Percentiles rank a stretch among this genome's conserved stretches.
Conservation (phyloP, 495 filamentous ascomycete genomes). For the Xylaria castorea region DNA sequence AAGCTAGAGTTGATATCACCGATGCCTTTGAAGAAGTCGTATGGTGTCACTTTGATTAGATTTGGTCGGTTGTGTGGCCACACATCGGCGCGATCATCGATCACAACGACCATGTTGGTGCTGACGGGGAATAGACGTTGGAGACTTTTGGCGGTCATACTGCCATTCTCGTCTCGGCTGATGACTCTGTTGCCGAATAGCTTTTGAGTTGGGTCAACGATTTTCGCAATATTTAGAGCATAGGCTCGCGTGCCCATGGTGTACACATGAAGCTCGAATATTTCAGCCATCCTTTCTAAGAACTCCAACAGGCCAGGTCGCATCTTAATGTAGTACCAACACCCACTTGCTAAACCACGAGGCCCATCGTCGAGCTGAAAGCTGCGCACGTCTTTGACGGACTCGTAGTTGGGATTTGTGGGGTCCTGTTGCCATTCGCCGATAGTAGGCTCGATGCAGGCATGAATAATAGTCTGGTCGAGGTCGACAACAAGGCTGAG, state of each 20-base stretch:
- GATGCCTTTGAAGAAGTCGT: slow-evolving; percentile 97
- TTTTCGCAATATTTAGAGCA: slow-evolving; percentile 86
- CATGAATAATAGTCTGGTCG: slow-evolving; percentile 98
- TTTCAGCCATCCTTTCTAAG: slow-evolving; percentile 73
- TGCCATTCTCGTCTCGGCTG: slow-evolving; percentile 95
- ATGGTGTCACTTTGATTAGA: slow-evolving; percentile 91
- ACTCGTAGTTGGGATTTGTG: slow-evolving; percentile 87
- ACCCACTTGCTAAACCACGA: slow-evolving; percentile 64
- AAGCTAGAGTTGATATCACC: slow-evolving; percentile 99
- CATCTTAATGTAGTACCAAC: slow-evolving; percentile 98
- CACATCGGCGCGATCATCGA: slow-evolving; percentile 97
- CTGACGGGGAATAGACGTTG: slow-evolving; percentile 94
- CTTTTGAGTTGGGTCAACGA: slow-evolving; percentile 88
- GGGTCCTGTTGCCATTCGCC: slow-evolving; percentile 93
- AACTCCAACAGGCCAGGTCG: slow-evolving; percentile 90
- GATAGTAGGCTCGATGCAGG: slow-evolving; percentile 94
- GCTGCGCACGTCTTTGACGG: slow-evolving; percentile 81
- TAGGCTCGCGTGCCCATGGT: slow-evolving; percentile 98
- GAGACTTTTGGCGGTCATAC: slow-evolving; percentile 85
- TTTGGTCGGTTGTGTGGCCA: slow-evolving; percentile 94
- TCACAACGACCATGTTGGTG: slow-evolving; percentile 99
- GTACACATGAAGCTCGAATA: slow-evolving; percentile 97
- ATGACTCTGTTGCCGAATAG: slow-evolving; percentile 94
- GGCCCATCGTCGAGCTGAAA: slow-evolving; percentile 93
- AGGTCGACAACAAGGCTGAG: slow-evolving; percentile 95